Evolutionary conservation across 768 basidiomycete species (phyloP).

Genomic region (Filobasidium wieringae): DNA sequence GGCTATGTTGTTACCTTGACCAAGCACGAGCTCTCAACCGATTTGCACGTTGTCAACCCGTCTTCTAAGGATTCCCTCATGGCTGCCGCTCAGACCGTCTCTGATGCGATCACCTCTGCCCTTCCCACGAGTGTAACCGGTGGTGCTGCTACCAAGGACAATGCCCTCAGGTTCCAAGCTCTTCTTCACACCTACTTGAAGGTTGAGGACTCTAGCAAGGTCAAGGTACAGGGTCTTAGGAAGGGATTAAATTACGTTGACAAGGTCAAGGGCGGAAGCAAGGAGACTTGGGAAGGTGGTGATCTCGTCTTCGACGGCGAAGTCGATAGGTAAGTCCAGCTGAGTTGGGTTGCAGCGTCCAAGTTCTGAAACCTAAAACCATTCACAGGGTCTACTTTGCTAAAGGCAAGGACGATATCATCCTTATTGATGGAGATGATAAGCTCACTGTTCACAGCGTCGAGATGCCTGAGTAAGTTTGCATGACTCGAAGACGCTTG

Average conservation of each 20-base stretch:
- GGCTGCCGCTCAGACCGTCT: background rate
- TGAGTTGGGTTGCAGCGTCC: too few species aligned
- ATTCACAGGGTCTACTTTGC: slow-evolving; percentile 29
- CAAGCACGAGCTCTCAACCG: slow-evolving; percentile 60
- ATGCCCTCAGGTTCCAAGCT: slow-evolving; percentile 69
- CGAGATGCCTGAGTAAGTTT: slow-evolving; percentile 34
- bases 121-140: background rate
- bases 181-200: slow-evolving; percentile 83
- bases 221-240: slow-evolving; percentile 54
- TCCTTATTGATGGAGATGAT: slow-evolving; percentile 29
- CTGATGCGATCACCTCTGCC: slow-evolving; percentile 1
- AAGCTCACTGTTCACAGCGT: slow-evolving; percentile 25
- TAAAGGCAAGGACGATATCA: slow-evolving; percentile 27
- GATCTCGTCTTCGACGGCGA: slow-evolving; percentile 24
- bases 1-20: slow-evolving; percentile 69
- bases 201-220: slow-evolving; percentile 46
- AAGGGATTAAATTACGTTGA: slow-evolving; percentile 60
- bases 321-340: slow-evolving; percentile 26
- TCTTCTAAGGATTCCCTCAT: slow-evolving; percentile 41
- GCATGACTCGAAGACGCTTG: too few species aligned
- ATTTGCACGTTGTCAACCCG: slow-evolving; percentile 66
- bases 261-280: slow-evolving; percentile 45
- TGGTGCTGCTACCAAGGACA: background rate
- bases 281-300: slow-evolving; percentile 47
- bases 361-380: too few species aligned